phyloP scores from a whole-genome alignment of 345 rosid genomes.

The Linum usitatissimum region DNA sequence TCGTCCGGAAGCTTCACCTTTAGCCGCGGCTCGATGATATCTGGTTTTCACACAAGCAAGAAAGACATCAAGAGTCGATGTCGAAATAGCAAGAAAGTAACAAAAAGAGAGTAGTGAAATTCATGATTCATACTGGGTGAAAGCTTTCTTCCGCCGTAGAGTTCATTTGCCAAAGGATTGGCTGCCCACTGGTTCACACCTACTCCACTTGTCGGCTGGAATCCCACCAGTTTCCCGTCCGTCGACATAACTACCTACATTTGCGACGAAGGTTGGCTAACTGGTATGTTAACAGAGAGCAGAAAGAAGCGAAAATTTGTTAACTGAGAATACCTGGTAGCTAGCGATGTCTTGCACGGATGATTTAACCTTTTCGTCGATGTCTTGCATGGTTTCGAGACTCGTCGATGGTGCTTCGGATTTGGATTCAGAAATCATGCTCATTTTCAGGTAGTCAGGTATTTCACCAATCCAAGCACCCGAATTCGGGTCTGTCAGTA shows the following conservation, averaged over 20 bases:
- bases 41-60: conserved; percentile 26
- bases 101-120: neutral
- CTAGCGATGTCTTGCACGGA: conserved; percentile 58
- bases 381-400: conserved; percentile 29
- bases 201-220: conserved; percentile 62
- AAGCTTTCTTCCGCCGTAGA: conserved; percentile 45
- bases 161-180: conserved; percentile 67
- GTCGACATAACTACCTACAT: conserved; percentile 51
- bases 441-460: conserved; percentile 45
- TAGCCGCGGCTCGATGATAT: conserved; percentile 53
- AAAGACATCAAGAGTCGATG: conserved; percentile 5
- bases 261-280: too few relatives aligned
- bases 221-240: conserved; percentile 61
- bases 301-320: neutral
- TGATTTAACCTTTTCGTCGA: conserved; percentile 35
- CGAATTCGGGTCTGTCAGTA: conserved; percentile 25
- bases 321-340: conserved; percentile 47
- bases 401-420: conserved; percentile 21
- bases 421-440: conserved; percentile 20
- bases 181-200: conserved; percentile 69
- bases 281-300: neutral
- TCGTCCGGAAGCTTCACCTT: conserved; percentile 32
- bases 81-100: neutral
- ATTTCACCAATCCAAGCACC: conserved; percentile 63
- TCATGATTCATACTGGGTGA: conserved; percentile 41